Conservation (phyloP, 1,284 basidiomycete genomes). For the Athelia psychrophila region DNA sequence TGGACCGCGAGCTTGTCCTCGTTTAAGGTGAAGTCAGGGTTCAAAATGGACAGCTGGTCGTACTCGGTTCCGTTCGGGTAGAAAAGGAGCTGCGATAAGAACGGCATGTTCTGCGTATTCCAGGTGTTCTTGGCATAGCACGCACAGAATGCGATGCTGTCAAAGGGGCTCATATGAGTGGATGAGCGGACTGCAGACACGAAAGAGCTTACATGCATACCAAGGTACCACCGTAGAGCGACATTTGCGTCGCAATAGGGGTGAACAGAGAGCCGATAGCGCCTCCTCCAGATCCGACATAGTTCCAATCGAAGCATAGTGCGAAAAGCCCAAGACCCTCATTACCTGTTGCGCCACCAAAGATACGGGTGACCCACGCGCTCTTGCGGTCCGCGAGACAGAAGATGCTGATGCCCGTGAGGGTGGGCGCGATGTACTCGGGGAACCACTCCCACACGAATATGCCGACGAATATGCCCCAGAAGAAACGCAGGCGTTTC, state of each 20-base stretch:
- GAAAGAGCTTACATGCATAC: slow-evolving; percentile 24
- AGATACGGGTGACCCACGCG: slow-evolving; percentile 57
- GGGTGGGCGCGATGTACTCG: slow-evolving; percentile 33
- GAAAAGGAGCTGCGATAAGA: slow-evolving; percentile 42
- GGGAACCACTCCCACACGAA: slow-evolving; percentile 52
- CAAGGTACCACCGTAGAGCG: slow-evolving; percentile 24
- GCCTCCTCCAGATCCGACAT: slow-evolving; percentile 28
- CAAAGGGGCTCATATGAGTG: background rate
- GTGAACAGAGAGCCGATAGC: slow-evolving; percentile 36
- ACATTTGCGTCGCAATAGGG: slow-evolving; percentile 31
- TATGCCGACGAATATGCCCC: slow-evolving; percentile 47
- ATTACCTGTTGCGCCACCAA: slow-evolving; percentile 45
- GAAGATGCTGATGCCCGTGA: slow-evolving; percentile 58
- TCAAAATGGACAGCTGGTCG: slow-evolving; percentile 29
- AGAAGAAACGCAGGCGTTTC: slow-evolving; percentile 57
- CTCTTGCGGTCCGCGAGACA: slow-evolving; percentile 51
- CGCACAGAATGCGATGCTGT: slow-evolving; percentile 36
- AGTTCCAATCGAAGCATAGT: slow-evolving; percentile 32
- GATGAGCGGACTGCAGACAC: background rate
- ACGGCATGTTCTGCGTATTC: slow-evolving; percentile 45
- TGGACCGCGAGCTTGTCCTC: slow-evolving; percentile 31
- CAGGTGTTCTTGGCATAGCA: slow-evolving; percentile 35
- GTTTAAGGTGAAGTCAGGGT: slow-evolving; percentile 40
- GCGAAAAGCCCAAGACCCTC: slow-evolving; percentile 34
- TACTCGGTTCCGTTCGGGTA: slow-evolving; percentile 36